Base-by-base conservation (phyloP, 2,329 filamentous ascomycete genomes). In the Cladosporium sp. region DNA sequence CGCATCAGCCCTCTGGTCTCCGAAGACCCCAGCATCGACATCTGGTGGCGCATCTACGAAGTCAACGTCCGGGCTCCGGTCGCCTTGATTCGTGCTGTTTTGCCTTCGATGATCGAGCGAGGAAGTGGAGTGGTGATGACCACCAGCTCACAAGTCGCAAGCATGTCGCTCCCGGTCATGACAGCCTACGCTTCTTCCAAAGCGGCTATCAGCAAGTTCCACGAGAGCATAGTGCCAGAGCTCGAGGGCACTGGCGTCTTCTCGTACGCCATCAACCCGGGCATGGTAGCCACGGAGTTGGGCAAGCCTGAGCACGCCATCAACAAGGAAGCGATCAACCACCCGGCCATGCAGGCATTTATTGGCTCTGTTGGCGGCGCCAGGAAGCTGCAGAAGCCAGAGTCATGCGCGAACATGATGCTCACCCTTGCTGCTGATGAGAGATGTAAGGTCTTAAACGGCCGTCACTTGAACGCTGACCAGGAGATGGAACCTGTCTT, bases 1-100 rank as follows among this genome's bases (percentile, higher is more conserved):
- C 61, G 63, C 8, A 40, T 63, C 7, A 50, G 56, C n/a, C 51
- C 59, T 10, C 22, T 60, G 28, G 36, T 35, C 37, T 47, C 25
- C 4, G 59, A 62, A 34, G 55, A 61, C 1, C 58, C 60, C 9
- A 58, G 60, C 25, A n/a, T 65, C 8, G 64, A 65, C 28, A 58
- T 61, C 50, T 66, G 63, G 65, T 67, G 65, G 65, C 58, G 56
- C 35, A 60, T 66, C 34, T 59, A 64, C 55, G 64, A 67, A 28
- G 55, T 67, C 58, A 66, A 66, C 28, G 63, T 67, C 3, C 59
- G 58, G 2, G 64, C 64, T 5, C 61, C 63, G 6, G 65, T 66
- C 6, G 35, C 60, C 5, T 44, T 66, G 20, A 59, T 59, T 37
- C 64, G 61, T n/a, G 61, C 64, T 24, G 64, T 66, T 3, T 61